Base-by-base conservation (phyloP, 768 basidiomycete species). In the Leccinum variicolor region DNA sequence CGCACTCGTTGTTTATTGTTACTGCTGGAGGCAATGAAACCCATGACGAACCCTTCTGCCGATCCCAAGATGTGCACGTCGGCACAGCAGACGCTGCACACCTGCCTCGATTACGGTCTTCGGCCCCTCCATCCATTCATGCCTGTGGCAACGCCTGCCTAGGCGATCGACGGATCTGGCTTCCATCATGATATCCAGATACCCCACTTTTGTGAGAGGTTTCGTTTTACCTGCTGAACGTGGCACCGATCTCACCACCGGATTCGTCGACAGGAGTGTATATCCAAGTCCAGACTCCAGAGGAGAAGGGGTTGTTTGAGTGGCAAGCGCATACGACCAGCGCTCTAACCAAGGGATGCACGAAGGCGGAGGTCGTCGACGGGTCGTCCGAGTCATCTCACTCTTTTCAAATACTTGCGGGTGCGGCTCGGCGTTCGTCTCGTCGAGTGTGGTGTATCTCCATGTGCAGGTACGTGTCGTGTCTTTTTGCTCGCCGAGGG, bases 111-210 rank as follows among this genome's bases (percentile, higher is more conserved):
- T 65, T 75, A 87, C 58, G 97, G 95, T 9, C 79, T 98, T 53
- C 85, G 89, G 21, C 79, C 98, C 2, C 79, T 98, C 1, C 96
- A 98, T 72, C 96, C 97, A 0, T 94, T 98, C 77, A 98, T 98
- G 97, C 97, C 76, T 98, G 10, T 99, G 97, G 97, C 97, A 99
- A 71, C 84, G 97, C 28, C 78, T 98, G 2, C 94, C 95, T 0
- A 80, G 95, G 17, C 79, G 94, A 58, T 84, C 88, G 2, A 87
- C 87, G 46, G 94, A 98, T 69, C 63, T 80, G 8, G 84, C 86
- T 6, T 93, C 93, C 0, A 93, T 99, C 70, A 95, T 94, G 91
- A 74, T 98, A 19, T 81, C 94, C 0, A 75, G 81, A 29, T 99
- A 85, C 81, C 97, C 97, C 4, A 78, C 83, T 39, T 74, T 79